Conservation (phyloP, 1,284 basidiomycete genomes). For the Leccinum angustisporum region DNA sequence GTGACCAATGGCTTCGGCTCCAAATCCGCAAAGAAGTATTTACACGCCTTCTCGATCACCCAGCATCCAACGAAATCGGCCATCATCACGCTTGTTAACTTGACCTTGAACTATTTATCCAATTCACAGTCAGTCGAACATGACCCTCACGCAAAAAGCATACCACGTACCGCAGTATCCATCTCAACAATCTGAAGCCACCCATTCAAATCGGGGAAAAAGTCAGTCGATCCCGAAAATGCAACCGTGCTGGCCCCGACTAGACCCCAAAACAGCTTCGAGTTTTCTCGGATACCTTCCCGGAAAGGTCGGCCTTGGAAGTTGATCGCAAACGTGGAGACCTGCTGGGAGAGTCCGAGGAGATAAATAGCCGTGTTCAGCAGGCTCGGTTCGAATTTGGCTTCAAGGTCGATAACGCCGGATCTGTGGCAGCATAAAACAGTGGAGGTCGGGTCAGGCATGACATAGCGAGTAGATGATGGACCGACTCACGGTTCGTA, state of each 20-base stretch:
- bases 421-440: slow-evolving; percentile 44
- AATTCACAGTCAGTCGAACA: neutral
- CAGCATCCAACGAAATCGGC: slow-evolving; percentile 90
- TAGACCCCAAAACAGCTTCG: slow-evolving; percentile 88
- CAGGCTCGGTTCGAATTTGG: slow-evolving; percentile 90
- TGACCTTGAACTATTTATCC: slow-evolving; percentile 69
- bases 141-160: neutral
- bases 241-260: slow-evolving; percentile 86
- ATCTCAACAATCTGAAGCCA: slow-evolving; percentile 99
- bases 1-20: slow-evolving; percentile 86
- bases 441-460: neutral
- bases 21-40: slow-evolving; percentile 85
- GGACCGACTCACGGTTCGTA: slow-evolving; percentile 69
- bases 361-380: slow-evolving; percentile 96
- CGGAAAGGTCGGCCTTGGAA: slow-evolving; percentile 97
- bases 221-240: slow-evolving; percentile 90
- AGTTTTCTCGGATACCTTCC: slow-evolving; percentile 92
- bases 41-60: slow-evolving; percentile 81
- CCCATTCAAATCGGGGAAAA: slow-evolving; percentile 91
- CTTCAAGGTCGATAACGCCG: slow-evolving; percentile 86
- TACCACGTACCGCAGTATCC: slow-evolving; percentile 59
- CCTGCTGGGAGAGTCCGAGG: slow-evolving; percentile 90
- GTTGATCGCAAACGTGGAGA: slow-evolving; percentile 96
- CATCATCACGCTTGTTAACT: slow-evolving; percentile 79
- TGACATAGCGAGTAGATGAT: neutral